These are phyloP conservation scores for Pichia sp. DNA, from an alignment of 1,139 yeast genomes.

Conservation along the genomic window DNA sequence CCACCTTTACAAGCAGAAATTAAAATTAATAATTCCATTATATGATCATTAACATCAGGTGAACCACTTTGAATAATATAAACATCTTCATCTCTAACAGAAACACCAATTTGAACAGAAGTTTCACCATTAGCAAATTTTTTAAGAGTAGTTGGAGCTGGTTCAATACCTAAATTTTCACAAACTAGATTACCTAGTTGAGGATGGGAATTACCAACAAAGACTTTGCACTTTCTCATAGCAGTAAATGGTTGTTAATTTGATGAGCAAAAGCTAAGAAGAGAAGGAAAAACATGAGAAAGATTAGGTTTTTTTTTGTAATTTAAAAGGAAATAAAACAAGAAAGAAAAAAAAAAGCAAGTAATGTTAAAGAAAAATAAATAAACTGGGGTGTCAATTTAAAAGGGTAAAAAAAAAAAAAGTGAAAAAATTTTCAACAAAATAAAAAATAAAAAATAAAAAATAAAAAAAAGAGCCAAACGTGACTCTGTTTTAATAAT, in stretches of 20 bases:
- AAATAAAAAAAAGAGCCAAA: too few species aligned
- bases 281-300: neutral
- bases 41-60: conserved; percentile 83
- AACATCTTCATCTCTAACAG: conserved; percentile 94
- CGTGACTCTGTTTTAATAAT: too few species aligned
- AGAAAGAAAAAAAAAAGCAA: neutral
- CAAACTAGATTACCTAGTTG: conserved; percentile 88
- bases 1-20: conserved; percentile 97
- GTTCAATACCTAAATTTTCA: conserved; percentile 82
- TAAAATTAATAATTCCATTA: conserved; percentile 90
- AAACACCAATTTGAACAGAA: conserved; percentile 88
- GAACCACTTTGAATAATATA: conserved; percentile 94
- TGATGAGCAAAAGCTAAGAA: conserved; percentile 5
- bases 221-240: conserved; percentile 96
- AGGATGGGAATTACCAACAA: conserved; percentile 95
- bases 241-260: neutral
- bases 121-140: conserved; percentile 97
- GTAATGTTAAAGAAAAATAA: neutral
- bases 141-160: conserved; percentile 88
- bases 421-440: too few species aligned
- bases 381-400: neutral
- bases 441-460: too few species aligned
- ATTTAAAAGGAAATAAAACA: neutral
- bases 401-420: too few species aligned
- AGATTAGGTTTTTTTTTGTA: neutral